Conservation (phyloP, 2,329 filamentous ascomycete species). For the Fusarium cicatricum region DNA sequence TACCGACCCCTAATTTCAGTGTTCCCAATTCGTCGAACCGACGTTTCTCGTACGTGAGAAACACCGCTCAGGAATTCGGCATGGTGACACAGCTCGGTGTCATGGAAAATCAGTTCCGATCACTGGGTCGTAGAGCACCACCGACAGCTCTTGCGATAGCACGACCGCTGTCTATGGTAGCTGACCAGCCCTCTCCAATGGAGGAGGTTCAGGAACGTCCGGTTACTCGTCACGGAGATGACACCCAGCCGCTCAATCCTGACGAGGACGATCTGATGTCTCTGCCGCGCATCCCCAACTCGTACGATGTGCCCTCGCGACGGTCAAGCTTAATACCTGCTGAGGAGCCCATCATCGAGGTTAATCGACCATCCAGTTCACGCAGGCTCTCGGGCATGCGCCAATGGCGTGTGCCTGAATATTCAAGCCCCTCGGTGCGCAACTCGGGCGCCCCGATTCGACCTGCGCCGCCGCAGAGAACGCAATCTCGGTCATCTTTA, state of each 20-base stretch:
- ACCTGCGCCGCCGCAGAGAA: slow-evolving; percentile 25
- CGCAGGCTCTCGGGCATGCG: slow-evolving; percentile 45
- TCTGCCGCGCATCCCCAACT: slow-evolving; percentile 17
- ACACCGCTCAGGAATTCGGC: slow-evolving; percentile 33
- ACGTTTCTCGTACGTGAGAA: slow-evolving; percentile 54
- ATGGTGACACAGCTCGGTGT: slow-evolving; percentile 23
- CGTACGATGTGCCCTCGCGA: slow-evolving; percentile 31
- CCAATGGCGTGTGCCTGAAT: slow-evolving; percentile 42
- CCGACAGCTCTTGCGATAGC: slow-evolving; percentile 58
- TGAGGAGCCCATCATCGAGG: slow-evolving; percentile 26
- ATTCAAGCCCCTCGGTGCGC: slow-evolving; percentile 12
- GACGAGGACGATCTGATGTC: slow-evolving; percentile 27
- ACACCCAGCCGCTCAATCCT: slow-evolving; percentile 18
- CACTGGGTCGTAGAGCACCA: slow-evolving; percentile 40
- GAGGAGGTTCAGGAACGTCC: slow-evolving; percentile 43
- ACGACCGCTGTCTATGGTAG: slow-evolving; percentile 62
- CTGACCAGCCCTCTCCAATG: slow-evolving; percentile 59
- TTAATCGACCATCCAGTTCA: slow-evolving; percentile 34
- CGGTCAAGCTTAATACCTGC: slow-evolving; percentile 36
- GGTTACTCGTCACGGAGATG: slow-evolving; percentile 42
- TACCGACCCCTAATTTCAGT: slow-evolving; percentile 60
- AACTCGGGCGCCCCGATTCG: slow-evolving; percentile 24
- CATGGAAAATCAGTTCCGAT: slow-evolving; percentile 23
- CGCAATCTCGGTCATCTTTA: slow-evolving; percentile 35
- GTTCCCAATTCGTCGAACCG: slow-evolving; percentile 57